Percentiles rank a stretch among this genome's conserved stretches.
Conservation (phyloP, 2,329 filamentous ascomycete genomes). For the Colletotrichum sansevieriae region DNA sequence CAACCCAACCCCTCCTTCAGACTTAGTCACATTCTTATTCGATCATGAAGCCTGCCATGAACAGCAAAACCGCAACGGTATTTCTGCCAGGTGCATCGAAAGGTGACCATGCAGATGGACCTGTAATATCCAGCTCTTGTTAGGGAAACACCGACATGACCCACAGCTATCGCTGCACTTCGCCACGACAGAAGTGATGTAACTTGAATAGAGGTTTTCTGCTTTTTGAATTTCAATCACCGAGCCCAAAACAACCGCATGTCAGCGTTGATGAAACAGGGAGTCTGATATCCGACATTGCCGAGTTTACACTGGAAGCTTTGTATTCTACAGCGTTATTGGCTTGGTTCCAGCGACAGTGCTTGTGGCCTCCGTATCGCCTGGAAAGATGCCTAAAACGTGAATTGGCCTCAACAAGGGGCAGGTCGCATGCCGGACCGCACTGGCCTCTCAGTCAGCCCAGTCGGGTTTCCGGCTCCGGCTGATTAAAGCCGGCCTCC, state of each 20-base stretch:
- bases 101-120: not conserved
- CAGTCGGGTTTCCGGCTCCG: not conserved
- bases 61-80: not conserved
- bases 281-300: too few relatives aligned
- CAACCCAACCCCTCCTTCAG: not conserved
- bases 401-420: conserved; percentile 8
- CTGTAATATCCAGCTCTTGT: not conserved
- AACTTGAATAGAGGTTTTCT: not conserved
- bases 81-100: not conserved
- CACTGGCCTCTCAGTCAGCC: not conserved
- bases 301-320: too few relatives aligned
- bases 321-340: too few relatives aligned
- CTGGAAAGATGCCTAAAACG: not conserved
- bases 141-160: not conserved
- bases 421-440: conserved; percentile 8
- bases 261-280: too few relatives aligned
- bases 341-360: too few relatives aligned
- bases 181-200: not conserved
- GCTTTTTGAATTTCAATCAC: not conserved
- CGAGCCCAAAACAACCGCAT: too few relatives aligned
- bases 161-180: conserved; percentile 17
- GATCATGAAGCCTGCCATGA: not conserved
- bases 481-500: conserved; percentile 1
- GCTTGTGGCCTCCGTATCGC: not conserved
- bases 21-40: not conserved